A percentile compares a stretch with the other conserved stretches of the same genome.
Evolutionary conservation across 768 basidiomycete species (phyloP).

Genomic region (Tylopilus sp.): DNA sequence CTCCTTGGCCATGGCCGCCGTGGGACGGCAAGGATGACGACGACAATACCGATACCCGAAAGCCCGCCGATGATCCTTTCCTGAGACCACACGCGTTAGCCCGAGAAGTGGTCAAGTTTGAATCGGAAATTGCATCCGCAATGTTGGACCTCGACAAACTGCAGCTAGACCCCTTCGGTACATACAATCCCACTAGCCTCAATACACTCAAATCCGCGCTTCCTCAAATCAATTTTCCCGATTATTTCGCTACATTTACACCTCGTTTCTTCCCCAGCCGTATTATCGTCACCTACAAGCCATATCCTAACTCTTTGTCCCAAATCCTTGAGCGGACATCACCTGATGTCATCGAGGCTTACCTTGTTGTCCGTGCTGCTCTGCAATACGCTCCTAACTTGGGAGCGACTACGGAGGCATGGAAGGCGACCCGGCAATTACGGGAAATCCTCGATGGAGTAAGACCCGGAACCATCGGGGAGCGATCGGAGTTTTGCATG

Average conservation of each 20-base stretch:
- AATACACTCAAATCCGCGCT: slow-evolving; percentile 65
- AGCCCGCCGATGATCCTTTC: slow-evolving; percentile 31
- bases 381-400: slow-evolving; percentile 66
- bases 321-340: slow-evolving; percentile 64
- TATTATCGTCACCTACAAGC: slow-evolving; percentile 80
- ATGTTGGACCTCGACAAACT: slow-evolving; percentile 79
- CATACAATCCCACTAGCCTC: slow-evolving; percentile 82
- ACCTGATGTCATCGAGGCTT: slow-evolving; percentile 76
- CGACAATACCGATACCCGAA: slow-evolving; percentile 37
- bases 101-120: slow-evolving; percentile 70
- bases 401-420: slow-evolving; percentile 71
- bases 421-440: slow-evolving; percentile 70
- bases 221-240: slow-evolving; percentile 73
- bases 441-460: slow-evolving; percentile 76
- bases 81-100: slow-evolving; percentile 61
- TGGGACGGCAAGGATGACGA: slow-evolving; percentile 68
- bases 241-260: slow-evolving; percentile 85
- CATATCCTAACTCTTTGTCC: slow-evolving; percentile 66
- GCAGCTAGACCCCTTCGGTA: slow-evolving; percentile 75
- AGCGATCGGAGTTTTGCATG: slow-evolving; percentile 83
- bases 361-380: slow-evolving; percentile 78
- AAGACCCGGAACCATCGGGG: slow-evolving; percentile 80
- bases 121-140: slow-evolving; percentile 71
- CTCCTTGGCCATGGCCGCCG: slow-evolving; percentile 84
- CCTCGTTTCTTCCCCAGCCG: slow-evolving; percentile 71